Conservation (phyloP, 176 grass and related monocot genomes). For the Echinochloa phyllopogon region DNA sequence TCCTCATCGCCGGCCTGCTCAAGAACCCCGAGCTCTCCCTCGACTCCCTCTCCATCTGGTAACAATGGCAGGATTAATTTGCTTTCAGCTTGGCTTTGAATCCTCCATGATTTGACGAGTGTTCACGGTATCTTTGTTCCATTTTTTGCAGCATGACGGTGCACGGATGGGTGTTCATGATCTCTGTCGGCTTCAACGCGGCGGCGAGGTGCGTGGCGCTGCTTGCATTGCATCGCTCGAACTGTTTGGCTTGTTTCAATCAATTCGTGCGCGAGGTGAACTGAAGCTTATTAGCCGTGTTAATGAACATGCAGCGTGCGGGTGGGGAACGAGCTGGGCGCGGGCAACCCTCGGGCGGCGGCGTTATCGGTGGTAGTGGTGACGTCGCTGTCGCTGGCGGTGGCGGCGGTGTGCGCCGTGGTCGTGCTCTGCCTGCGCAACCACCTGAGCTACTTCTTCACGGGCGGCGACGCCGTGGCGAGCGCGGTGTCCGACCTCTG, state of each 20-base stretch:
- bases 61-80: too few species aligned
- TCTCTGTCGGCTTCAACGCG: slow-evolving; percentile 88
- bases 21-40: slow-evolving; percentile 73
- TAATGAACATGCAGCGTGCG: slow-evolving; percentile 54
- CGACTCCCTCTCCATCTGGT: slow-evolving; percentile 85
- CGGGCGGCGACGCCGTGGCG: slow-evolving; percentile 56
- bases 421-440: slow-evolving; percentile 42
- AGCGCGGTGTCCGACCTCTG: slow-evolving; percentile 71
- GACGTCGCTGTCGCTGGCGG: background rate
- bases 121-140: too few species aligned
- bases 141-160: background rate
- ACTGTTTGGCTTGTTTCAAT: too few species aligned
- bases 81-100: too few species aligned
- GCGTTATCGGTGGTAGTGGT: slow-evolving; percentile 70
- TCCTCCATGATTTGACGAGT: too few species aligned
- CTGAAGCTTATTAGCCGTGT: background rate
- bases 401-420: background rate
- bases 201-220: slow-evolving; percentile 61
- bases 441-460: slow-evolving; percentile 85
- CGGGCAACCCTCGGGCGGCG: slow-evolving; percentile 75
- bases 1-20: slow-evolving; percentile 82
- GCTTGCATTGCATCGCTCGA: too few species aligned
- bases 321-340: slow-evolving; percentile 86
- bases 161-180: slow-evolving; percentile 74
- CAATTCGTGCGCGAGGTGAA: too few species aligned